A percentile compares a stretch with the other conserved stretches of the same genome.
Conservation (phyloP, 129 eudicot species). For the Pittosporum tobira region DNA sequence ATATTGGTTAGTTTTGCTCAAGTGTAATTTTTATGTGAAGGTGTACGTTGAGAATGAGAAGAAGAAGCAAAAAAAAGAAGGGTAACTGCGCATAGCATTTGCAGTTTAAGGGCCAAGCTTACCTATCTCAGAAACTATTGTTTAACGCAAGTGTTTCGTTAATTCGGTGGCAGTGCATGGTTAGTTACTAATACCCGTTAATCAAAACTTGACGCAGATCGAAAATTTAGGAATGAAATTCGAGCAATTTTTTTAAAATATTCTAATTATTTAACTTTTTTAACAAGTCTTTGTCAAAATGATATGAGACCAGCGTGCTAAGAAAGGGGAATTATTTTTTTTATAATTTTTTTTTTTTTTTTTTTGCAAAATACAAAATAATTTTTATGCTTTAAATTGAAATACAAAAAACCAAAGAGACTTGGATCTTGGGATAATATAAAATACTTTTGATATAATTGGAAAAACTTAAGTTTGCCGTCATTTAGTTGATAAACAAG, state of each 20-base stretch:
- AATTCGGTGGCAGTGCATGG: conserved; percentile 23
- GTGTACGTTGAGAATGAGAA: neutral
- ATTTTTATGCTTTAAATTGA: too few species aligned
- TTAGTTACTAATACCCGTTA: conserved; percentile 6
- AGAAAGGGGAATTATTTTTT: too few species aligned
- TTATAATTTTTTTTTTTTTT: too few species aligned
- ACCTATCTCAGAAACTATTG: conserved; percentile 8
- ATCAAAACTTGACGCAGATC: conserved; percentile 8
- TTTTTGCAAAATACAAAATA: too few species aligned
- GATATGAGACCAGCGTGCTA: too few species aligned
- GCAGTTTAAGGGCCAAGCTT: neutral
- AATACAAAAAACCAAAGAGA: too few species aligned
- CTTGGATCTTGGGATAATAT: too few species aligned
- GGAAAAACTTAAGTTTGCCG: too few species aligned
- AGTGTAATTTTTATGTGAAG: too few species aligned
- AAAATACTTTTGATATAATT: too few species aligned
- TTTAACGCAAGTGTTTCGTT: conserved; percentile 17
- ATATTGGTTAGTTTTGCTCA: neutral
- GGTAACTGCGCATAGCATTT: neutral
- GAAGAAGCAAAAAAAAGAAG: too few species aligned
- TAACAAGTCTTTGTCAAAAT: neutral
- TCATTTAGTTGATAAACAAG: too few species aligned
- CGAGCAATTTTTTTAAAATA: neutral
- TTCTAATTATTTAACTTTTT: neutral
- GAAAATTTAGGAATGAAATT: conserved; percentile 14